Conservation (phyloP, 1,284 basidiomycete genomes). For the Puccinia brachypodii region DNA sequence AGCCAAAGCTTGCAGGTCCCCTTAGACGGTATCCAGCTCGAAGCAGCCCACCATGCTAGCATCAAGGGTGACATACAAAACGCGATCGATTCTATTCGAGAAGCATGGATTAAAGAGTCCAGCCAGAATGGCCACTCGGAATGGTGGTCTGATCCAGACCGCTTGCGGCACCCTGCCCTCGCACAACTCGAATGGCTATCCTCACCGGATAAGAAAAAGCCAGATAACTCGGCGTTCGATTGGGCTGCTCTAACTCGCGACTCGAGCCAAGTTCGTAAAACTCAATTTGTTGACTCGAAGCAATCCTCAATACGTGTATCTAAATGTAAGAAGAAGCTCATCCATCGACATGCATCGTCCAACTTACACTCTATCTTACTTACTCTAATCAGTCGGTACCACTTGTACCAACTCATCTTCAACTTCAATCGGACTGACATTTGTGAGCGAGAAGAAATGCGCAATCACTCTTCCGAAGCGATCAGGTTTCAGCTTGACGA, state of each 20-base stretch:
- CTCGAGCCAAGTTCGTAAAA: neutral
- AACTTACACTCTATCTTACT: neutral
- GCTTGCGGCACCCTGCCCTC: neutral
- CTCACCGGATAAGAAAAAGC: neutral
- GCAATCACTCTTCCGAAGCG: conserved; percentile 19
- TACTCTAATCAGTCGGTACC: neutral
- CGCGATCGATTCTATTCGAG: conserved; percentile 16
- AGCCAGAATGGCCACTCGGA: conserved; percentile 15
- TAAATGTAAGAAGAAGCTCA: conserved; percentile 24
- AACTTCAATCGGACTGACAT: neutral
- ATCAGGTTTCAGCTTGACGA: conserved; percentile 39
- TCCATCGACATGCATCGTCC: neutral
- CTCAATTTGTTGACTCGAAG: neutral
- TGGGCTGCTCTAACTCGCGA: conserved; percentile 38
- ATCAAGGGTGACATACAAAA: conserved; percentile 23
- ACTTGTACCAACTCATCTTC: conserved; percentile 29
- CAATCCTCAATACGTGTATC: conserved; percentile 2
- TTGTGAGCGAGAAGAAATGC: neutral
- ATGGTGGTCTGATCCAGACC: conserved; percentile 33
- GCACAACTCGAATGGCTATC: conserved; percentile 12
- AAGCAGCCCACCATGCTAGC: conserved; percentile 19
- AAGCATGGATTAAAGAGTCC: conserved; percentile 18
- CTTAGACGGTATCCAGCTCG: neutral
- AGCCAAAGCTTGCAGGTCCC: neutral
- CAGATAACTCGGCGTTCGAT: neutral